Evolutionary conservation across 148 eudicot genomes (phyloP).

Genomic region (Rhododendron kiyosumense): DNA sequence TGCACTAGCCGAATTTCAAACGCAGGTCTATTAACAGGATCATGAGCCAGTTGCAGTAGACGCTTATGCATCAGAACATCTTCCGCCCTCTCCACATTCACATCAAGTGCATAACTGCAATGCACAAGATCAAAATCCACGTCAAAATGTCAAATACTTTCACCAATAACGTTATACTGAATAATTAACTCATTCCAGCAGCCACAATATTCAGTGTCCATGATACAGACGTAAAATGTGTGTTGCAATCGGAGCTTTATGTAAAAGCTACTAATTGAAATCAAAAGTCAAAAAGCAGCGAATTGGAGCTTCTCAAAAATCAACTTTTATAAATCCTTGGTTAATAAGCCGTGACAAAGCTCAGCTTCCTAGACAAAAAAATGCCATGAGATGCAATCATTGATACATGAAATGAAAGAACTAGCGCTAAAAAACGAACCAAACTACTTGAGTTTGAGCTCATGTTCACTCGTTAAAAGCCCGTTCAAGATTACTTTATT

Average conservation of each 20-base stretch:
- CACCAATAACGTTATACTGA: neutral
- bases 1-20: constrained; percentile 95
- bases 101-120: constrained; percentile 93
- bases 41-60: constrained; percentile 66
- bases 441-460: neutral
- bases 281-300: neutral
- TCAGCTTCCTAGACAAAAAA: neutral
- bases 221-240: neutral
- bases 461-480: neutral
- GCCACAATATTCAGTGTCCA: neutral
- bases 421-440: neutral
- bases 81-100: constrained; percentile 96
- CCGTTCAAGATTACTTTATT: neutral
- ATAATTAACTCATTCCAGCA: neutral
- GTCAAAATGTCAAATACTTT: neutral
- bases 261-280: neutral
- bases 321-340: neutral
- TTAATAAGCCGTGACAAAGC: neutral
- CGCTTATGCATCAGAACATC: constrained; percentile 84
- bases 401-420: neutral
- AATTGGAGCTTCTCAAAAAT: neutral
- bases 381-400: neutral
- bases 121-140: constrained; percentile 8
- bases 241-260: neutral
- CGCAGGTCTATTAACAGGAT: constrained; percentile 86